phyloP scores from a whole-genome alignment of 176 grass and related monocot species.

The Rhynchospora breviuscula region DNA sequence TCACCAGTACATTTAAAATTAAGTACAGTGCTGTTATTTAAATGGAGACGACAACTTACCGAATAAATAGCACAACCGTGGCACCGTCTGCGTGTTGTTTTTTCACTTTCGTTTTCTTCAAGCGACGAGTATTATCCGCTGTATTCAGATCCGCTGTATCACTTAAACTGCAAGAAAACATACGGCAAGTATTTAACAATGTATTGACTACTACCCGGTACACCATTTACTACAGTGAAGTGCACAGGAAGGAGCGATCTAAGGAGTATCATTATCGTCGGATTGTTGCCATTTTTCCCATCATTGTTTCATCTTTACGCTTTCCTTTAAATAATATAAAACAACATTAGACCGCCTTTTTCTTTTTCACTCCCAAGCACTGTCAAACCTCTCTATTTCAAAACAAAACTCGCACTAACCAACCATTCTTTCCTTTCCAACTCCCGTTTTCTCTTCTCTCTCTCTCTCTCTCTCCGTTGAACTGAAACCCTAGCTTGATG shows the following conservation, averaged over 20 bases:
- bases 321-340: slow-evolving; percentile 26
- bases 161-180: not conserved
- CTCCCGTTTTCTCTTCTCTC: not conserved
- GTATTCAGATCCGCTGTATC: not conserved
- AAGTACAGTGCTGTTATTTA: not conserved
- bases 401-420: slow-evolving; percentile 2
- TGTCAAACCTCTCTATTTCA: not conserved
- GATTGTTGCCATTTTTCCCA: not conserved
- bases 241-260: not conserved
- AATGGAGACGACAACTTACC: not conserved
- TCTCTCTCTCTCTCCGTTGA: slow-evolving; percentile 22
- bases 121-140: not conserved
- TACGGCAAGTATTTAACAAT: not conserved
- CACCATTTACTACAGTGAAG: not conserved
- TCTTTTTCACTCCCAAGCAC: not conserved
- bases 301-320: slow-evolving; percentile 18
- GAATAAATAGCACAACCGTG: not conserved
- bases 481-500: slow-evolving; percentile 19
- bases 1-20: not conserved
- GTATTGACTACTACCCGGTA: not conserved
- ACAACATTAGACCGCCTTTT: slow-evolving; percentile 25
- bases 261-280: not conserved
- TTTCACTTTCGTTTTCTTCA: slow-evolving; percentile 19
- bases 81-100: not conserved
- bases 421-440: not conserved